Conservation (phyloP, 192 early-diverging fungal genomes). For the Coemansia nantahalensis region DNA sequence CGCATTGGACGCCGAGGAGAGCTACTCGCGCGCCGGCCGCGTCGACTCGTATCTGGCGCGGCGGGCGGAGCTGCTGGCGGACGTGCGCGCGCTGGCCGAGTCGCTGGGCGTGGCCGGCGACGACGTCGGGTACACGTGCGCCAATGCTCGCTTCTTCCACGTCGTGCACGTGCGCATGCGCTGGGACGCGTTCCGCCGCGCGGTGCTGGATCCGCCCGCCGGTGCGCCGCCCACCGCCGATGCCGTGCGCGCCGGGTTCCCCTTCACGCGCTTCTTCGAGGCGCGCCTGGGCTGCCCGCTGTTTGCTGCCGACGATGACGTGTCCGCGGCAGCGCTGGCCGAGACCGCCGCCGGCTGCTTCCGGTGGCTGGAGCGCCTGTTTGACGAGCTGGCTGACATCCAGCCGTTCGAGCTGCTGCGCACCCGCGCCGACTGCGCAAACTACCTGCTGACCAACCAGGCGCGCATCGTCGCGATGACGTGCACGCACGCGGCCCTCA, state of each 20-base stretch:
- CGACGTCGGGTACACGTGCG: constrained; percentile 81
- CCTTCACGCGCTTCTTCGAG: constrained; percentile 78
- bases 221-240: constrained; percentile 1
- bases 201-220: constrained; percentile 10
- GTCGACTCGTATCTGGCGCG: constrained; percentile 89
- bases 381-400: constrained; percentile 86
- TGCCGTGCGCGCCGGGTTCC: constrained; percentile 59
- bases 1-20: constrained; percentile 75
- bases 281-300: constrained; percentile 63
- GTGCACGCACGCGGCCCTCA: constrained; percentile 93
- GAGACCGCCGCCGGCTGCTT: constrained; percentile 78
- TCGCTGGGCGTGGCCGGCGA: constrained; percentile 78
- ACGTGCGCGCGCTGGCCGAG: constrained; percentile 76
- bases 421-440: constrained; percentile 71
- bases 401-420: constrained; percentile 92
- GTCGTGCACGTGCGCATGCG: constrained; percentile 67
- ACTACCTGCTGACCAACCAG: constrained; percentile 93
- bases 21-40: constrained; percentile 91
- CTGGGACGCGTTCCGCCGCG: constrained; percentile 70
- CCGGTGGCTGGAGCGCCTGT: constrained; percentile 73
- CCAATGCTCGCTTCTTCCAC: constrained; percentile 90
- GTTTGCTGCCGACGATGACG: constrained; percentile 49
- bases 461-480: constrained; percentile 98
- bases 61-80: constrained; percentile 65
- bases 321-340: constrained; percentile 53